A percentile compares a stretch with the other conserved stretches of the same genome.
Evolutionary conservation across 2,329 filamentous ascomycete species (phyloP).

Genomic region (Cercospora sojina): DNA sequence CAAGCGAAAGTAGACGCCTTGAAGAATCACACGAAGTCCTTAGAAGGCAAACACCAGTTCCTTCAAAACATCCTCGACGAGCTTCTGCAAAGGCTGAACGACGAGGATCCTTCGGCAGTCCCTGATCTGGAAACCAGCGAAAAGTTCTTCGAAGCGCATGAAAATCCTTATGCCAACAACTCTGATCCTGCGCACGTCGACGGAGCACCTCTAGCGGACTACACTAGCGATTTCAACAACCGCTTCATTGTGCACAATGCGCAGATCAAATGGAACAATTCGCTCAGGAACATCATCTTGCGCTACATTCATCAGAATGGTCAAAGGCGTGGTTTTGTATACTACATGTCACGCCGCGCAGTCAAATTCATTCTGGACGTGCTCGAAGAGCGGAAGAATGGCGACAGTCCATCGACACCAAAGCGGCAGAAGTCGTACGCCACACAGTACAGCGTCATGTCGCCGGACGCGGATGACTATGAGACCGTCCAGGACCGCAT

Average conservation of each 20-base stretch:
- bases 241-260: constrained; percentile 97
- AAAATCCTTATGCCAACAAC: constrained; percentile 46
- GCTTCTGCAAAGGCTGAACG: constrained; percentile 55
- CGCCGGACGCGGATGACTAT: constrained; percentile 57
- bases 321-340: constrained; percentile 92
- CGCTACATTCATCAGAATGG: constrained; percentile 97
- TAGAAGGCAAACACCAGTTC: constrained; percentile 60
- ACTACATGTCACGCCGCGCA: constrained; percentile 92
- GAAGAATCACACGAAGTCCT: constrained; percentile 56
- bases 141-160: constrained; percentile 51
- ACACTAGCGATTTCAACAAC: constrained; percentile 94
- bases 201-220: constrained; percentile 71
- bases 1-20: constrained; percentile 58
- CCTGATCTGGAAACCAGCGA: constrained; percentile 47
- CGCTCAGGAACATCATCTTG: constrained; percentile 90
- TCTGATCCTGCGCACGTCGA: constrained; percentile 58
- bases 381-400: constrained; percentile 86
- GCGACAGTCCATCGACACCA: constrained; percentile 48
- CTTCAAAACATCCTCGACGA: constrained; percentile 58
- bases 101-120: constrained; percentile 55
- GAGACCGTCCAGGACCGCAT: constrained; percentile 79
- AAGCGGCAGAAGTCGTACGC: constrained; percentile 30
- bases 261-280: constrained; percentile 98
- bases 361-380: constrained; percentile 99
- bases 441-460: constrained; percentile 34